phyloP scores from a whole-genome alignment of 805 yeast species.

The Nakazawaea holstii region DNA sequence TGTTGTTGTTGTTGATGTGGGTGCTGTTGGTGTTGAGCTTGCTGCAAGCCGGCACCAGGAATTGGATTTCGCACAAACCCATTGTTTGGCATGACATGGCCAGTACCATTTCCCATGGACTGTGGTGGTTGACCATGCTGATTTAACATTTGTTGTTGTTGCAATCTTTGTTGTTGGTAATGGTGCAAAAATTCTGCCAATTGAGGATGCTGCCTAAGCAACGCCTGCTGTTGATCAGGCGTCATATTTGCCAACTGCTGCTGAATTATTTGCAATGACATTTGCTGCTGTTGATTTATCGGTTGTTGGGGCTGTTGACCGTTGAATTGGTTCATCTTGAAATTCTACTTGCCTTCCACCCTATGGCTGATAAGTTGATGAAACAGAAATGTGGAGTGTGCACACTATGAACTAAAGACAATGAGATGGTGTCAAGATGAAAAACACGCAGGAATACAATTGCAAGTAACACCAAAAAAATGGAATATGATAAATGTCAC shows the following conservation, averaged over 20 bases:
- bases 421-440: not conserved
- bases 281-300: slow-evolving; percentile 10
- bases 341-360: not conserved
- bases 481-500: too few species aligned
- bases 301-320: slow-evolving; percentile 6
- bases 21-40: slow-evolving; percentile 8
- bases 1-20: slow-evolving; percentile 14
- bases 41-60: not conserved
- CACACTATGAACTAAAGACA: not conserved
- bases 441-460: too few species aligned
- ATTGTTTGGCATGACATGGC: too few species aligned
- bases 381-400: not conserved
- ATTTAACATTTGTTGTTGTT: slow-evolving; percentile 15
- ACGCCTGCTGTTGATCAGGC: slow-evolving; percentile 27
- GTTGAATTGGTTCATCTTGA: slow-evolving; percentile 8
- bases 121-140: not conserved
- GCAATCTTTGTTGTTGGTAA: slow-evolving; percentile 25
- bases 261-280: slow-evolving; percentile 9
- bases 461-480: too few species aligned
- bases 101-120: slow-evolving; percentile 13
- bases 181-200: slow-evolving; percentile 26
- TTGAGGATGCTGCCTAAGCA: slow-evolving; percentile 28
- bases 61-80: too few species aligned
- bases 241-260: slow-evolving; percentile 29
- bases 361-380: slow-evolving; percentile 20